Base-by-base conservation (phyloP, 441 rosid species). In the Croton laevigatus region DNA sequence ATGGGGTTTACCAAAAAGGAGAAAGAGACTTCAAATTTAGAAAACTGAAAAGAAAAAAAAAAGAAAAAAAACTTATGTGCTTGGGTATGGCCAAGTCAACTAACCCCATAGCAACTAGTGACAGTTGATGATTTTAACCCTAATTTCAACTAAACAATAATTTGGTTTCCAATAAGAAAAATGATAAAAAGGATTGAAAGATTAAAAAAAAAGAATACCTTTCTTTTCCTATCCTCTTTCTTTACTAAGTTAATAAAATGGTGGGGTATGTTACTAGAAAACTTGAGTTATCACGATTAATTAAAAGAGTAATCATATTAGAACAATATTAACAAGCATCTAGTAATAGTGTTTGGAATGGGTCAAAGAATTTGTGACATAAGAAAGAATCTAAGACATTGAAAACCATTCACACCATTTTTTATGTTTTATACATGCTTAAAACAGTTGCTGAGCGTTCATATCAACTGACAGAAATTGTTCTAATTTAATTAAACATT, bases 291-390 rank as follows among this genome's bases (percentile, higher is more conserved):
- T 22, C 27, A 71, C 45, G n/a, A 61, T 46, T 37, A 45, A 69
- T 11, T 68, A 48, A 3, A 22, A 53, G 6, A 7, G 19, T 53
- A n/a, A 20, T 14, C 20, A 53, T 58, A 48, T 34, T 38, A 62
- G 49, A 52, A 59, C 53, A 48, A 71, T 69, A 27, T 27, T 27
- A 27, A 40, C 42, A 40, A 40, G 10, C 10, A 40, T 7, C 44
- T 40, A 66, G 59, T 37, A 55, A 36, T 58, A 67, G 73, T 48
- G 16, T 76, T 69, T 77, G 59, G 83, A 80, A 75, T 63, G 34
- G 46, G 85, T 85, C 87, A 81, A 80, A 72, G 61, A 61, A 59
- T 54, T 72, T 62, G 59, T 52, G 70, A 75, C 74, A 58, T 70
- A 1, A 37, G 53, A 76, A 78, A 73, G 83, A 73, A 75, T 83